Conservation (phyloP, 2,329 filamentous ascomycete genomes). For the Neonectria hederae region DNA sequence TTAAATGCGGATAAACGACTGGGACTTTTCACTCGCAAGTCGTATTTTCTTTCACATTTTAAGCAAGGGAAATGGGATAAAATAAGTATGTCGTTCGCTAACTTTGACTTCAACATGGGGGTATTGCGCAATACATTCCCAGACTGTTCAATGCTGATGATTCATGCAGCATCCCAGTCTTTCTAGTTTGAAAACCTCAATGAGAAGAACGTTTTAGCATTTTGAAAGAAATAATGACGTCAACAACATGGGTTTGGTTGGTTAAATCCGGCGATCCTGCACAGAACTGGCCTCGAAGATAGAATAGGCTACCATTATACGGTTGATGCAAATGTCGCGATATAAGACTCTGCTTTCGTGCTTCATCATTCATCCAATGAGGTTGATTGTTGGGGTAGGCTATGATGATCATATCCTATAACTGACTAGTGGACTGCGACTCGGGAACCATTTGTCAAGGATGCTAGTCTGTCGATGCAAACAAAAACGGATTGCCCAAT, state of each 20-base stretch:
- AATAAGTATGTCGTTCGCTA: not conserved
- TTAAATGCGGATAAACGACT: not conserved
- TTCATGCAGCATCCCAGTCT: not conserved
- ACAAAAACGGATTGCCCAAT: not conserved
- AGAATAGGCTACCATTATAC: not conserved
- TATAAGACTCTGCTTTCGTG: constrained; percentile 14
- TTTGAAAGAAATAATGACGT: not conserved
- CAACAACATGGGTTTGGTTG: not conserved
- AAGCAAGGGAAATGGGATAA: not conserved
- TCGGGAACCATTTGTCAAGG: not conserved
- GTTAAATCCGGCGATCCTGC: not conserved
- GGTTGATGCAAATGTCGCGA: constrained; percentile 15
- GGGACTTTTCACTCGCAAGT: not conserved
- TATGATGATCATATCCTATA: not conserved
- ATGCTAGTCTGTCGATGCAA: not conserved
- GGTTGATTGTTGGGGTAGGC: not conserved
- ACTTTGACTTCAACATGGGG: not conserved
- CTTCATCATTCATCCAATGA: constrained; percentile 1
- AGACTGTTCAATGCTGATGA: not conserved
- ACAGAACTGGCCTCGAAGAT: not conserved
- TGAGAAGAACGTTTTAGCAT: not conserved
- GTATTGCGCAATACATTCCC: constrained; percentile 1
- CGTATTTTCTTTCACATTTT: not conserved
- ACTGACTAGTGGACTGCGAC: not conserved
- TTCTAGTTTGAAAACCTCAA: too few relatives aligned